Evolutionary conservation across 305 asterid genomes (phyloP).

Genomic region (Fraxinus nigra): DNA sequence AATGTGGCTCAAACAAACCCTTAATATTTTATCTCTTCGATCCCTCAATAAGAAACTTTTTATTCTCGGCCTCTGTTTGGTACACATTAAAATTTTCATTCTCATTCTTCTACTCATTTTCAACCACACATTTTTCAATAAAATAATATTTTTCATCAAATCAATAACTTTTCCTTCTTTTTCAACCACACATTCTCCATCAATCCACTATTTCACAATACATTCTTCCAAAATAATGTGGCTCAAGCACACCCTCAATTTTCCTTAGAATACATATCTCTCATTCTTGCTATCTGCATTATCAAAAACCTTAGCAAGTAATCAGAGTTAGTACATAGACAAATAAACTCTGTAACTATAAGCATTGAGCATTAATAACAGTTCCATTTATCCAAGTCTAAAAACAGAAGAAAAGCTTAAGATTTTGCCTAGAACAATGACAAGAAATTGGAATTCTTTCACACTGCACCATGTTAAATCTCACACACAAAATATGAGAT

Average conservation of each 20-base stretch:
- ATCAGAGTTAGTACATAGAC: background rate
- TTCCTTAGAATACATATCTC: background rate
- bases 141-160: too few relatives aligned
- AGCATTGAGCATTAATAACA: background rate
- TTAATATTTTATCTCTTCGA: too few relatives aligned
- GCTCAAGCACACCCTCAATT: background rate
- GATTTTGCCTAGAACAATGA: background rate
- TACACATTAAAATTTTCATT: too few relatives aligned
- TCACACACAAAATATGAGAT: background rate
- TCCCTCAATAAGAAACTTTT: background rate
- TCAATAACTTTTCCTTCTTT: too few relatives aligned
- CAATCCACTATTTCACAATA: too few relatives aligned
- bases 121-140: too few relatives aligned
- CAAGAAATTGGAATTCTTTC: background rate
- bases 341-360: background rate
- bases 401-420: background rate
- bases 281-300: background rate
- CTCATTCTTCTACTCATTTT: too few relatives aligned
- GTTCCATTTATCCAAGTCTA: background rate
- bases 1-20: background rate
- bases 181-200: too few relatives aligned
- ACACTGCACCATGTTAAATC: background rate
- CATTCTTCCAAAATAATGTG: too few relatives aligned
- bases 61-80: too few relatives aligned
- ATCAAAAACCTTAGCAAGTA: background rate